These are phyloP conservation scores for Omphalotus guepiniiformis DNA, from an alignment of 768 basidiomycete genomes.

Conservation along the genomic window DNA sequence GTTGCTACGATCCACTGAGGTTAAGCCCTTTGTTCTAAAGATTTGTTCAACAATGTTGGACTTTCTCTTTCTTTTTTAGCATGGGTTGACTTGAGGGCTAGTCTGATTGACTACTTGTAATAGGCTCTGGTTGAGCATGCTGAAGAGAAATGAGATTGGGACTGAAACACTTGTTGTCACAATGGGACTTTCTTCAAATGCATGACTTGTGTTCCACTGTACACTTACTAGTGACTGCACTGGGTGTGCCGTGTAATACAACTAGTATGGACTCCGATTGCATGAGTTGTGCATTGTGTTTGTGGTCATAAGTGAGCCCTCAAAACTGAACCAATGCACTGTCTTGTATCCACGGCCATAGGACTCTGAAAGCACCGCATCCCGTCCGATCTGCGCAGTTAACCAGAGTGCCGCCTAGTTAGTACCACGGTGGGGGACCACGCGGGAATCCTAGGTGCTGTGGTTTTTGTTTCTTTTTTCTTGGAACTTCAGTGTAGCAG, in stretches of 20 bases:
- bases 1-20: slow-evolving; percentile 76
- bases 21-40: slow-evolving; percentile 70
- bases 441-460: slow-evolving; percentile 53
- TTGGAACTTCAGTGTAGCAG: not conserved
- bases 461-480: slow-evolving; percentile 31
- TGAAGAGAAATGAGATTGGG: slow-evolving; percentile 4
- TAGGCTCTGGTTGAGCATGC: not conserved
- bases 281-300: too few species aligned
- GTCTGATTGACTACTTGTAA: too few species aligned
- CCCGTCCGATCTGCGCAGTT: slow-evolving; percentile 63
- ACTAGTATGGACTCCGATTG: too few species aligned
- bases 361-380: slow-evolving; percentile 52
- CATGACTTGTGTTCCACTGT: too few species aligned
- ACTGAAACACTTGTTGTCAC: slow-evolving; percentile 13
- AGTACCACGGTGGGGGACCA: slow-evolving; percentile 67
- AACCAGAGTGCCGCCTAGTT: slow-evolving; percentile 59
- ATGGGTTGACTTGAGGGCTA: slow-evolving; percentile 37
- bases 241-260: too few species aligned
- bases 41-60: slow-evolving; percentile 56
- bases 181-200: too few species aligned
- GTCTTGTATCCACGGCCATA: slow-evolving; percentile 37
- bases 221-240: too few species aligned
- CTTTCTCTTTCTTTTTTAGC: slow-evolving; percentile 33
- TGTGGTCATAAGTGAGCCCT: too few species aligned
- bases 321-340: not conserved